Evolutionary conservation across 257 asterid species (phyloP).

Genomic region (Nicotiana tabacum): DNA sequence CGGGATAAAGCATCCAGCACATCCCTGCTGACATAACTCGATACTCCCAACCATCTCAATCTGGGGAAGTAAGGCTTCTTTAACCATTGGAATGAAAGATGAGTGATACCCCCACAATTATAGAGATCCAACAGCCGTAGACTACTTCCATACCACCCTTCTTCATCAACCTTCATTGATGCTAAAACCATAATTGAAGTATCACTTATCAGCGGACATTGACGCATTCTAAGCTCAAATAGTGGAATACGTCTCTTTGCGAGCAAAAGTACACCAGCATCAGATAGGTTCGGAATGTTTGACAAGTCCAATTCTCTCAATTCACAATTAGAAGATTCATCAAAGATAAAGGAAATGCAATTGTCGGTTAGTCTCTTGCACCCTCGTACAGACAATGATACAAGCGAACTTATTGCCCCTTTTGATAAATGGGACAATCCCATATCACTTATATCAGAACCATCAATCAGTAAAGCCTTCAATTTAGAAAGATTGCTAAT

Average conservation of each 20-base stretch:
- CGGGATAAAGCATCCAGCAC: slow-evolving; percentile 45
- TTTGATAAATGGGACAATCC: slow-evolving; percentile 69
- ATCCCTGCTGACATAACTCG: slow-evolving; percentile 56
- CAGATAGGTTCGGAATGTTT: slow-evolving; percentile 71
- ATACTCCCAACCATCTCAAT: slow-evolving; percentile 84
- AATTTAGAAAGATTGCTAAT: slow-evolving; percentile 58
- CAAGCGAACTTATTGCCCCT: slow-evolving; percentile 51
- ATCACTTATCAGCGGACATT: slow-evolving; percentile 85
- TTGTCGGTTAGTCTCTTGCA: slow-evolving; percentile 86
- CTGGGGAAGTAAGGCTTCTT: slow-evolving; percentile 92
- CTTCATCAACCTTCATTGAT: slow-evolving; percentile 66
- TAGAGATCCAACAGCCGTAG: slow-evolving; percentile 70
- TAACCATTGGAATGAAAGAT: slow-evolving; percentile 69
- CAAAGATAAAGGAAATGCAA: slow-evolving; percentile 61
- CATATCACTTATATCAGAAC: slow-evolving; percentile 76
- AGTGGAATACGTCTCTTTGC: slow-evolving; percentile 63
- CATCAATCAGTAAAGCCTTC: slow-evolving; percentile 64
- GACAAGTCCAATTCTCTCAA: slow-evolving; percentile 77
- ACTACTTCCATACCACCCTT: slow-evolving; percentile 64
- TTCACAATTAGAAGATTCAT: slow-evolving; percentile 40
- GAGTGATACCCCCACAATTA: slow-evolving; percentile 85
- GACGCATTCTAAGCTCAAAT: slow-evolving; percentile 78
- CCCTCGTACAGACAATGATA: slow-evolving; percentile 74
- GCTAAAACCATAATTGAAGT: slow-evolving; percentile 79
- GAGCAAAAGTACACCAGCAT: slow-evolving; percentile 57